Percentiles rank a stretch among this genome's conserved stretches.
Conservation (phyloP, 2,329 filamentous ascomycete genomes). For the Cercospora nicotianae region DNA sequence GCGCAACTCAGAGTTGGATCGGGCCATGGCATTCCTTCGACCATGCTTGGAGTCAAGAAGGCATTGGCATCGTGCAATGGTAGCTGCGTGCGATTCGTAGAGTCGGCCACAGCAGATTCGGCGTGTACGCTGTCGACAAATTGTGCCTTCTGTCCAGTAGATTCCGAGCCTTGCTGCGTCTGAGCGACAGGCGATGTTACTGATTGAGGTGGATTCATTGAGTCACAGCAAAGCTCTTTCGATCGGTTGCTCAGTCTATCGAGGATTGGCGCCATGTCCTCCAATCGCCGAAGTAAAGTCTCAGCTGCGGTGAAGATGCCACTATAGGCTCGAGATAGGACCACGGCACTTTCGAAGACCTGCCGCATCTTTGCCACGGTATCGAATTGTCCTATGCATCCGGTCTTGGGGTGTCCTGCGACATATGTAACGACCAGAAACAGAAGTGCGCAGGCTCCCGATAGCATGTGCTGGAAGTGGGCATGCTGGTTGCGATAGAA, state of each 20-base stretch:
- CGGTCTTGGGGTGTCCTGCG: background rate
- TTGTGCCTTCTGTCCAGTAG: background rate
- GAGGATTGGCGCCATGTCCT: background rate
- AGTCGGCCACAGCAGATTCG: background rate
- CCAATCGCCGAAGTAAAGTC: background rate
- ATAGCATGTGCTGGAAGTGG: slow-evolving; percentile 6
- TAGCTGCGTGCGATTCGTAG: background rate
- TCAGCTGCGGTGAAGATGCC: background rate
- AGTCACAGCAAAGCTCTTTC: background rate
- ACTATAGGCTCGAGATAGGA: background rate
- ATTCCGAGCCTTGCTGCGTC: background rate
- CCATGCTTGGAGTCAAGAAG: background rate
- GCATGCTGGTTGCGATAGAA: slow-evolving; percentile 1
- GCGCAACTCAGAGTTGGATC: background rate
- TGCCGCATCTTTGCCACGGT: background rate
- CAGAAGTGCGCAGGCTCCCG: background rate
- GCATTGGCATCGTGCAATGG: background rate
- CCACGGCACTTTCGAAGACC: background rate
- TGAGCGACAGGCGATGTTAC: background rate
- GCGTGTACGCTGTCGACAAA: background rate
- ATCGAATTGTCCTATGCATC: background rate
- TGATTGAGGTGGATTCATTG: background rate
- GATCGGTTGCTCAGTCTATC: background rate
- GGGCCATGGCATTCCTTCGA: background rate
- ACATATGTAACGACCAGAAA: background rate